Evolutionary conservation across 352 stramenopile species (phyloP).

Genomic region (Pseudoperonospora humuli): DNA sequence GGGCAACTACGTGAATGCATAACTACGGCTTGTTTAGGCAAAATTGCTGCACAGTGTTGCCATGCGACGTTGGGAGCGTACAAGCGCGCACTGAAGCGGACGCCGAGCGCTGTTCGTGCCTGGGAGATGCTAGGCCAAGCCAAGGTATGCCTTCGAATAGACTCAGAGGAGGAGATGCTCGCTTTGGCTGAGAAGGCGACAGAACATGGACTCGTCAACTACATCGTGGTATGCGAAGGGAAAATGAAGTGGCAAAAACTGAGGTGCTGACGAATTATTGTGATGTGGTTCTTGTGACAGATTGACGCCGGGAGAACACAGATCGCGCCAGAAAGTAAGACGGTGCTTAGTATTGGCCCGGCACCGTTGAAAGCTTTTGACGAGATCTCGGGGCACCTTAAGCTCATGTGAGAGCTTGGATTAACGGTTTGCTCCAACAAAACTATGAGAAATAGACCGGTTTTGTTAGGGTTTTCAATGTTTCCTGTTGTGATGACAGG

Average conservation of each 20-base stretch:
- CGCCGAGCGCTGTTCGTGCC: conserved; percentile 50
- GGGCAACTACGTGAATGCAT: not conserved
- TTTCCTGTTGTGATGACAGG: conserved; percentile 8
- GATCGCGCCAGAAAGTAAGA: conserved; percentile 82
- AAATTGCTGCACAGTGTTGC: conserved; percentile 82
- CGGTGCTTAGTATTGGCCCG: conserved; percentile 71
- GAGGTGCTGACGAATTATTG: conserved; percentile 3
- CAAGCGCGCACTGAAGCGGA: conserved; percentile 85
- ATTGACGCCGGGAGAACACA: conserved; percentile 77
- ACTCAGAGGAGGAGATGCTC: conserved; percentile 79
- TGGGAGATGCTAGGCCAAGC: conserved; percentile 83
- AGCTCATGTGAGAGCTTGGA: conserved; percentile 53
- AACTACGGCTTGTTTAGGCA: conserved; percentile 30
- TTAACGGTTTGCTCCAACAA: not conserved
- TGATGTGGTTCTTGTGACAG: conserved; percentile 16
- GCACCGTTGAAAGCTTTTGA: conserved; percentile 62
- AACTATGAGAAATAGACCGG: not conserved
- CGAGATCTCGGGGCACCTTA: conserved; percentile 71
- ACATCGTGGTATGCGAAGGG: conserved; percentile 55
- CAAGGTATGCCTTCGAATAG: conserved; percentile 82
- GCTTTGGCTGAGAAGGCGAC: conserved; percentile 52
- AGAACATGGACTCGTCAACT: conserved; percentile 61
- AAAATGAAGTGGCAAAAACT: not conserved
- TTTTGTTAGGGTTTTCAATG: conserved; percentile 2
- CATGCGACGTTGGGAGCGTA: conserved; percentile 92